Percentiles rank a stretch among this genome's conserved stretches.
phyloP scores from a whole-genome alignment of 352 stramenopile genomes.

The Phytopythium ostracodes region DNA sequence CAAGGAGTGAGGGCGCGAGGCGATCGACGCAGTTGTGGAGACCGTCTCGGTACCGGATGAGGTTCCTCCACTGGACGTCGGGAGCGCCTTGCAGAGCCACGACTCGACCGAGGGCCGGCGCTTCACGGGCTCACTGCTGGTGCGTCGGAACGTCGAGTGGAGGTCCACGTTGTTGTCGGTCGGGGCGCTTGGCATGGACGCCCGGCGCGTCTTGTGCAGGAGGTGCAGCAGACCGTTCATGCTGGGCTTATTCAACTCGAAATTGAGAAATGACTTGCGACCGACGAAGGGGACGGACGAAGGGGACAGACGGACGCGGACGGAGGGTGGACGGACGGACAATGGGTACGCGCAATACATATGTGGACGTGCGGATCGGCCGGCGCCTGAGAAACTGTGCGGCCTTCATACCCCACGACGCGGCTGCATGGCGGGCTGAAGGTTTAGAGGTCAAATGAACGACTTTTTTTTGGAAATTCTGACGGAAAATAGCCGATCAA shows the following conservation, averaged over 20 bases:
- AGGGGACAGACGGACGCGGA: not conserved
- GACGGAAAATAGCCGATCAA: not conserved
- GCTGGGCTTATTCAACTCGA: not conserved
- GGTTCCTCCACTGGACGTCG: not conserved
- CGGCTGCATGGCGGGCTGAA: too few relatives aligned
- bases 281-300: not conserved
- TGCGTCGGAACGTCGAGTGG: not conserved
- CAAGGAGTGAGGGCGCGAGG: not conserved
- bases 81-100: not conserved
- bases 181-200: conserved; percentile 1
- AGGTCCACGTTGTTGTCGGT: not conserved
- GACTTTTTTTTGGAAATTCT: not conserved
- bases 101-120: not conserved
- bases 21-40: not conserved
- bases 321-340: too few relatives aligned
- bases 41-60: too few relatives aligned
- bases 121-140: not conserved
- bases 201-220: not conserved
- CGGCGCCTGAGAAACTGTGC: not conserved
- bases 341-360: not conserved
- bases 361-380: not conserved
- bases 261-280: not conserved
- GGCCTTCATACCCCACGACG: not conserved
- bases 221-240: not conserved
- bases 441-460: too few relatives aligned